Conservation (phyloP, 495 filamentous ascomycete species). For the Podospora didyma region DNA sequence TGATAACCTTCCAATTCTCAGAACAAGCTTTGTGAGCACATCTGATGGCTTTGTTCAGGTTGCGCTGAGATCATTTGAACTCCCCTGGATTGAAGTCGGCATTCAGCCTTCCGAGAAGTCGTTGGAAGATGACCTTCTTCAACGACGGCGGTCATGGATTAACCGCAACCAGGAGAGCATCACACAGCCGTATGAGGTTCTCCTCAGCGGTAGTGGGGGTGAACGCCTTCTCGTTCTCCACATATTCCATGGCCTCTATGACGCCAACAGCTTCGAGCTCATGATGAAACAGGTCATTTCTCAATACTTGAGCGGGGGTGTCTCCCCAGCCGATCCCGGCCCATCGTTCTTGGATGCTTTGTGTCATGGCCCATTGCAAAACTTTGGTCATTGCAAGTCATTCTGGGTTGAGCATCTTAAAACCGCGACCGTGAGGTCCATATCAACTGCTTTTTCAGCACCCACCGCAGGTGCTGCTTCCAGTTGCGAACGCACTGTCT, state of each 20-base stretch:
- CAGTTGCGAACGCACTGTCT: constrained; percentile 12
- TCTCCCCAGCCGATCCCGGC: neutral
- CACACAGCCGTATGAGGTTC: constrained; percentile 32
- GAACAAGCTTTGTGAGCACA: constrained; percentile 62
- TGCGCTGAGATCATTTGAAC: constrained; percentile 41
- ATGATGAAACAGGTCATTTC: constrained; percentile 55
- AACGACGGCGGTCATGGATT: constrained; percentile 41
- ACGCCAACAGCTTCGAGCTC: constrained; percentile 71
- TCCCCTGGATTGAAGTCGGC: constrained; percentile 46
- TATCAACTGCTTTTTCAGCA: constrained; percentile 16
- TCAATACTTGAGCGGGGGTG: constrained; percentile 32
- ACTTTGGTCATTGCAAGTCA: constrained; percentile 45
- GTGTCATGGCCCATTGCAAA: constrained; percentile 54
- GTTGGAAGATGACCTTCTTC: constrained; percentile 23
- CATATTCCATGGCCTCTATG: constrained; percentile 86
- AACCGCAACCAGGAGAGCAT: constrained; percentile 21
- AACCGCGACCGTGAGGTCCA: constrained; percentile 30
- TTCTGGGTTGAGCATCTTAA: constrained; percentile 67
- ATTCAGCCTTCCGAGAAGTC: constrained; percentile 16
- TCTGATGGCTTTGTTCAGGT: constrained; percentile 70
- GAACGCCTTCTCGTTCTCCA: constrained; percentile 49
- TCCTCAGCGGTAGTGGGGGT: constrained; percentile 29
- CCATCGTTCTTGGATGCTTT: constrained; percentile 52
- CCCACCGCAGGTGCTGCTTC: constrained; percentile 2
- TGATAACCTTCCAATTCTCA: constrained; percentile 51